phyloP scores from a whole-genome alignment of 139 green algal genomes.

The Pseudopediastrum boryanum region DNA sequence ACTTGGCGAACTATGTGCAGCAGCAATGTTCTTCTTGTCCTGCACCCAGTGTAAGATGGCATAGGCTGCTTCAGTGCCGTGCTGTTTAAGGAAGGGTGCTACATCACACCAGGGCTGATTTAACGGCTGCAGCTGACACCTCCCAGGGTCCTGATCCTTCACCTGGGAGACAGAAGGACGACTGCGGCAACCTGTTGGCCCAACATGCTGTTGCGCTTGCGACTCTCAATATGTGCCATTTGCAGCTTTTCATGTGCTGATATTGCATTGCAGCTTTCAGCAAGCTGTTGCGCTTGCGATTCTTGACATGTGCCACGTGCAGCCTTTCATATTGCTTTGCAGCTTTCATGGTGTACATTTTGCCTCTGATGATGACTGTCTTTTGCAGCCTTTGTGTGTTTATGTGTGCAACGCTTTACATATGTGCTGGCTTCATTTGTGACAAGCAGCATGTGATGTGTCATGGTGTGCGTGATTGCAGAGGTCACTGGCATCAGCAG shows the following conservation, averaged over 20 bases:
- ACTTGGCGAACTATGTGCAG: no score
- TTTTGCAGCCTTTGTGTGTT: no score
- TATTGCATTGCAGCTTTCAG: no score
- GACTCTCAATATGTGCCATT: no score
- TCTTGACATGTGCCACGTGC: no score
- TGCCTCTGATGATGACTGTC: no score
- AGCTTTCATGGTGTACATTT: no score
- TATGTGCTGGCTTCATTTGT: background rate
- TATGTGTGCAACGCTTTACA: background rate
- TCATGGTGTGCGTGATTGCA: background rate
- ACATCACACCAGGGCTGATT: slow-evolving; percentile 23
- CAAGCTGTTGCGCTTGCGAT: no score
- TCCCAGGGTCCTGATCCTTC: slow-evolving; percentile 24
- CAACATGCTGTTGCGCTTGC: no score
- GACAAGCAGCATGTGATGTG: background rate
- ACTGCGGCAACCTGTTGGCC: slow-evolving; percentile 30
- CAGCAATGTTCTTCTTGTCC: no score
- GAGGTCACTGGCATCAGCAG: background rate
- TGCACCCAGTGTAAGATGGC: slow-evolving; percentile 27
- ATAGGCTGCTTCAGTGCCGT: slow-evolving; percentile 4
- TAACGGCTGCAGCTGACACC: slow-evolving; percentile 22
- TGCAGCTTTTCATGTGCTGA: no score
- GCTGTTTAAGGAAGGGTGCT: slow-evolving; percentile 31
- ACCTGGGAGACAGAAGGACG: background rate
- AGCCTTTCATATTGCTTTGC: no score